Conservation (phyloP, 805 yeast genomes). For the Priceomyces castillae region DNA sequence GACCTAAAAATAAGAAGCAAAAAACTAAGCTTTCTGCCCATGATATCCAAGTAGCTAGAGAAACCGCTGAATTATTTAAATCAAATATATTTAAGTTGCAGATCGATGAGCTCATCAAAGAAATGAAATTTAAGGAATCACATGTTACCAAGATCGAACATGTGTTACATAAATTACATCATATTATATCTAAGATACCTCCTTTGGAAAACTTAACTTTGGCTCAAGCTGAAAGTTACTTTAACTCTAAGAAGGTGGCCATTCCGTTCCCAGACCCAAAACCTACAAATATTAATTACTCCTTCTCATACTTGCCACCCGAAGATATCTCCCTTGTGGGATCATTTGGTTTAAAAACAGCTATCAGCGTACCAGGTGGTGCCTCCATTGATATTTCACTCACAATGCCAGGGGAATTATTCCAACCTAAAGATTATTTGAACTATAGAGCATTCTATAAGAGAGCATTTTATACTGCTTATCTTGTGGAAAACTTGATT, state of each 20-base stretch:
- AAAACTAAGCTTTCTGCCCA: constrained; percentile 56
- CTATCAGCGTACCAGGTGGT: constrained; percentile 60
- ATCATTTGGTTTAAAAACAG: constrained; percentile 83
- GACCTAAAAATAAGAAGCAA: constrained; percentile 32
- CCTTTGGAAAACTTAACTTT: constrained; percentile 50
- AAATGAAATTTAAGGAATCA: constrained; percentile 69
- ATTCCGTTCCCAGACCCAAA: constrained; percentile 92
- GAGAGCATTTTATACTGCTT: constrained; percentile 82
- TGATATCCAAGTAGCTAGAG: constrained; percentile 88
- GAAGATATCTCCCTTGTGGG: constrained; percentile 78
- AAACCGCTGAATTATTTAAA: constrained; percentile 90
- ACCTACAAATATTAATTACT: constrained; percentile 70
- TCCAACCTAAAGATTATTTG: constrained; percentile 84
- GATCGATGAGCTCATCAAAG: constrained; percentile 85
- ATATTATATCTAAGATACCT: constrained; percentile 63
- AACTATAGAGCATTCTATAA: constrained; percentile 90
- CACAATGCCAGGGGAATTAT: constrained; percentile 72
- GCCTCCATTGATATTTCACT: constrained; percentile 74
- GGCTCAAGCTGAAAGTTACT: constrained; percentile 55
- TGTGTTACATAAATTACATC: constrained; percentile 71
- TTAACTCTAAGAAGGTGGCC: constrained; percentile 50
- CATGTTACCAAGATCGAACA: constrained; percentile 67
- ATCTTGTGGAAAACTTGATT: constrained; percentile 63
- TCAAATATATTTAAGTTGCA: constrained; percentile 94
- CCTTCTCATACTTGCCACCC: constrained; percentile 68